A percentile compares a stretch with the other conserved stretches of the same genome.
phyloP scores from a whole-genome alignment of 2,329 filamentous ascomycete species.

The Orbilia ellipsospora region DNA sequence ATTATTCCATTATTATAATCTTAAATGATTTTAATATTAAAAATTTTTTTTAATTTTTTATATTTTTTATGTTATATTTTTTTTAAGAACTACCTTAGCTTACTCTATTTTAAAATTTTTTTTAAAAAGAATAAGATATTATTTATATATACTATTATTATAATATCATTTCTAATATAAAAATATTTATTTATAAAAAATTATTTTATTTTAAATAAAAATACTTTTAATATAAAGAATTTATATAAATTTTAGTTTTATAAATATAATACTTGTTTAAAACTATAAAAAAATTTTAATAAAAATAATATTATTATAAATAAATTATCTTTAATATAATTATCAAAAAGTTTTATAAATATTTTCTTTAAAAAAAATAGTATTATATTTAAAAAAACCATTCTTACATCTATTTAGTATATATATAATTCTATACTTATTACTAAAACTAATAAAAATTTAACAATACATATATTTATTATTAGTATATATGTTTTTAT shows the following conservation, averaged over 20 bases:
- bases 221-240: background rate
- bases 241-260: slow-evolving; percentile 5
- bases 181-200: background rate
- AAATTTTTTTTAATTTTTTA: background rate
- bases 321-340: background rate
- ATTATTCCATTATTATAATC: background rate
- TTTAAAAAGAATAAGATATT: background rate
- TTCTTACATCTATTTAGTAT: background rate
- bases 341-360: slow-evolving; percentile 3
- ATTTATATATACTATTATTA: background rate
- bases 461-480: slow-evolving; percentile 4
- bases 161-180: background rate
- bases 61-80: background rate
- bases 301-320: background rate
- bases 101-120: background rate
- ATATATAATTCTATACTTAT: background rate
- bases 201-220: background rate
- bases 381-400: slow-evolving; percentile 17
- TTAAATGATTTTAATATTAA: background rate
- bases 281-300: background rate
- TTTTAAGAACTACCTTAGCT: background rate
- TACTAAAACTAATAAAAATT: slow-evolving; percentile 1
- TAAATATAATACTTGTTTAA: background rate
- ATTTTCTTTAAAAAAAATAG: slow-evolving; percentile 6
- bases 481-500: slow-evolving; percentile 14